Conservation (phyloP, 2,329 filamentous ascomycete species). For the Zymoseptoria ardabiliae region DNA sequence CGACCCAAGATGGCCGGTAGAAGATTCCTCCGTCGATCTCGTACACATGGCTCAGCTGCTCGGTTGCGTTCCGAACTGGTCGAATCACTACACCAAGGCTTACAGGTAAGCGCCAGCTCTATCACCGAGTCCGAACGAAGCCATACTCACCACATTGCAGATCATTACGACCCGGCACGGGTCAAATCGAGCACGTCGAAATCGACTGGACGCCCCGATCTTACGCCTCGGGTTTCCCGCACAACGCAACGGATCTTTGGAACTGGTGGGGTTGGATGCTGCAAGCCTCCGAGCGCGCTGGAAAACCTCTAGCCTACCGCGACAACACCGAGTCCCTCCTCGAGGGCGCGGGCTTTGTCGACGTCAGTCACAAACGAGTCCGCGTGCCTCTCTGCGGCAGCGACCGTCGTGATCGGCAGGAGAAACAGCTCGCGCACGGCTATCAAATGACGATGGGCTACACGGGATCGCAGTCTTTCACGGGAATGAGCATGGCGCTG, state of each 20-base stretch:
- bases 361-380: constrained; percentile 60
- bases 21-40: constrained; percentile 67
- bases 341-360: constrained; percentile 65
- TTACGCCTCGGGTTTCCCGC: constrained; percentile 45
- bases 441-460: constrained; percentile 67
- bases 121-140: neutral
- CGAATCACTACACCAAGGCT: constrained; percentile 61
- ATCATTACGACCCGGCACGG: constrained; percentile 67
- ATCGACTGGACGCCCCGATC: constrained; percentile 74
- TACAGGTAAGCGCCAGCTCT: constrained; percentile 22
- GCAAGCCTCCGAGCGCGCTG: constrained; percentile 58
- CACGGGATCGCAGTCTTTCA: constrained; percentile 18
- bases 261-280: constrained; percentile 65
- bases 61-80: constrained; percentile 73
- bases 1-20: constrained; percentile 64
- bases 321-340: constrained; percentile 55
- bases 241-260: constrained; percentile 48
- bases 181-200: constrained; percentile 80
- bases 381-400: constrained; percentile 54
- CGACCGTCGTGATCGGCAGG: constrained; percentile 58
- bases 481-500: constrained; percentile 23
- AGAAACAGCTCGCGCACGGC: constrained; percentile 68
- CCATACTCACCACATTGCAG: constrained; percentile 35
- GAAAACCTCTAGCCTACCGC: constrained; percentile 60
- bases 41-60: constrained; percentile 74